Evolutionary conservation across 2,329 filamentous ascomycete genomes (phyloP).

Genomic region (Phialophora macrospora): DNA sequence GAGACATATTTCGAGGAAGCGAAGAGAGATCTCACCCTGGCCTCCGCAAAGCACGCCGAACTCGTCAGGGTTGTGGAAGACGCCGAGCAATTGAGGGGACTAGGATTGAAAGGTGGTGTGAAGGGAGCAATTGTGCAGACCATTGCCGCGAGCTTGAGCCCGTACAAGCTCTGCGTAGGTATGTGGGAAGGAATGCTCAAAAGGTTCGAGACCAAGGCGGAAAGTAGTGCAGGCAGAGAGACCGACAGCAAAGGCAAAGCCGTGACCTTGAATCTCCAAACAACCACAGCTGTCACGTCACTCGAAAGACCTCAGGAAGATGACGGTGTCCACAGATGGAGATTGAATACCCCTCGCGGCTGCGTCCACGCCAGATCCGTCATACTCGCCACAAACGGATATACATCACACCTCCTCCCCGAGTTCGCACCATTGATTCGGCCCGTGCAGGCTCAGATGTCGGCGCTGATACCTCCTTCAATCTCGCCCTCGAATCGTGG

Average conservation of each 20-base stretch:
- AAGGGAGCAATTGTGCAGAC: constrained; percentile 32
- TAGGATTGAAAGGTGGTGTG: constrained; percentile 31
- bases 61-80: constrained; percentile 30
- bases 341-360: constrained; percentile 70
- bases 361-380: constrained; percentile 65
- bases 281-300: constrained; percentile 41
- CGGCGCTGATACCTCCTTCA: constrained; percentile 52
- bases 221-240: background rate
- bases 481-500: constrained; percentile 29
- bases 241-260: background rate
- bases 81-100: constrained; percentile 44
- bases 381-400: constrained; percentile 81
- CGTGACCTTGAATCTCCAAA: constrained; percentile 43
- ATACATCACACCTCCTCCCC: constrained; percentile 77
- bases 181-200: constrained; percentile 25
- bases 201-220: constrained; percentile 1
- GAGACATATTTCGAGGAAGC: constrained; percentile 31
- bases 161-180: constrained; percentile 31
- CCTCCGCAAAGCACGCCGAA: background rate
- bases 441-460: constrained; percentile 67
- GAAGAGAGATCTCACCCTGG: constrained; percentile 24
- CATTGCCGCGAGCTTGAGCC: constrained; percentile 31
- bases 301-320: constrained; percentile 22
- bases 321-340: constrained; percentile 54
- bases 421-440: constrained; percentile 72